Percentiles rank a stretch among this genome's conserved stretches.
phyloP scores from a whole-genome alignment of 805 yeast species.

The Groenewaldozyma tartarivorans region DNA sequence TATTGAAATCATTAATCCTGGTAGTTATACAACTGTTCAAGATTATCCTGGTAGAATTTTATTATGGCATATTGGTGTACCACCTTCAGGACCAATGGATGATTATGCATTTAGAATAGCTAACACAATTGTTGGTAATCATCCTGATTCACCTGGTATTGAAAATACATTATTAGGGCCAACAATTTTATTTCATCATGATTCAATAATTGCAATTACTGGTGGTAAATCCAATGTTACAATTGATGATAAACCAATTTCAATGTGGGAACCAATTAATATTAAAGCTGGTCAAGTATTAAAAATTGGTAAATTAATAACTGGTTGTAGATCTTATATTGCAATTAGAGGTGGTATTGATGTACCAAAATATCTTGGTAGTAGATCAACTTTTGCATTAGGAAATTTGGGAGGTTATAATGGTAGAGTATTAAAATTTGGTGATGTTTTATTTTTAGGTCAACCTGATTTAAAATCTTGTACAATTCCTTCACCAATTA shows the following conservation, averaged over 20 bases:
- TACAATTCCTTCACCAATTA: constrained; percentile 61
- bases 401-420: constrained; percentile 89
- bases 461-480: constrained; percentile 62
- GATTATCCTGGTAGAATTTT: constrained; percentile 89
- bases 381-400: constrained; percentile 92
- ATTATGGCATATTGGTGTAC: constrained; percentile 89
- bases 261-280: constrained; percentile 64
- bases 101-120: constrained; percentile 82
- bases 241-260: constrained; percentile 47
- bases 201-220: constrained; percentile 66
- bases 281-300: constrained; percentile 70
- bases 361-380: constrained; percentile 87
- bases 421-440: constrained; percentile 83
- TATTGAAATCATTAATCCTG: constrained; percentile 77
- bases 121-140: constrained; percentile 84
- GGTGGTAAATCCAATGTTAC: constrained; percentile 74
- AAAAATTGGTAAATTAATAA: constrained; percentile 65
- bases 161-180: constrained; percentile 90
- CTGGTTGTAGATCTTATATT: constrained; percentile 85
- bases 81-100: constrained; percentile 99
- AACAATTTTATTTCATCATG: constrained; percentile 71
- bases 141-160: constrained; percentile 72
- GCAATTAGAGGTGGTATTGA: constrained; percentile 91
- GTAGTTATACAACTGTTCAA: constrained; percentile 93
- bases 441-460: constrained; percentile 84